Conservation (phyloP, 768 basidiomycete species). For the Coprinopsis cinerea region DNA sequence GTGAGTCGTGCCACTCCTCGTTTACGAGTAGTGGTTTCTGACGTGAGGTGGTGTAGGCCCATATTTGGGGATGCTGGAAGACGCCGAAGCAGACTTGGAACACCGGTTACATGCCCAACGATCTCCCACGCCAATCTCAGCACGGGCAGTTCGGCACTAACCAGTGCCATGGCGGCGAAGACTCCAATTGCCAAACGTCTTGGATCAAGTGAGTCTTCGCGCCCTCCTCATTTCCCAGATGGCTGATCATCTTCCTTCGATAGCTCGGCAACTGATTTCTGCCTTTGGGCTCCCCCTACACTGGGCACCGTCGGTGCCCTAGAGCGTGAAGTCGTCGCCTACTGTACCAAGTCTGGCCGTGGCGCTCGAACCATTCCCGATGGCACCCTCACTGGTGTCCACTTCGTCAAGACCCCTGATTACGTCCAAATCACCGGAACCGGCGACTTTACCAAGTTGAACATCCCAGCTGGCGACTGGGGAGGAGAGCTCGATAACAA, state of each 20-base stretch:
- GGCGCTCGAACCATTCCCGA: constrained; percentile 71
- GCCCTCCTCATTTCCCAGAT: constrained; percentile 17
- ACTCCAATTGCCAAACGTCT: constrained; percentile 65
- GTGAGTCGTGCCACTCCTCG: constrained; percentile 22
- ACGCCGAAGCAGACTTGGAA: constrained; percentile 52
- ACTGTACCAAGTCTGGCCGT: constrained; percentile 67
- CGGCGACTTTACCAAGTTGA: constrained; percentile 65
- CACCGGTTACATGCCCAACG: constrained; percentile 37
- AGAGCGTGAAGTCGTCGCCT: constrained; percentile 66
- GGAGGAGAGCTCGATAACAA: constrained; percentile 72
- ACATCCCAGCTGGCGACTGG: constrained; percentile 47
- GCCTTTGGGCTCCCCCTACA: constrained; percentile 56
- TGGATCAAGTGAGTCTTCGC: constrained; percentile 46
- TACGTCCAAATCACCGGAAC: constrained; percentile 60
- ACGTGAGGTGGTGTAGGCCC: constrained; percentile 27
- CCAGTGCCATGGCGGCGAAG: constrained; percentile 56
- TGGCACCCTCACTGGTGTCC: constrained; percentile 61
- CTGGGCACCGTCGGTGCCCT: constrained; percentile 57
- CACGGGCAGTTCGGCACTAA: constrained; percentile 62
- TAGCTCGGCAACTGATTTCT: constrained; percentile 64
- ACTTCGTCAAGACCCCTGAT: constrained; percentile 59
- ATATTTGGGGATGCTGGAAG: constrained; percentile 39
- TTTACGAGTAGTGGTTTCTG: neutral
- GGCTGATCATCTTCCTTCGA: no score
- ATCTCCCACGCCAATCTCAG: constrained; percentile 45